Evolutionary conservation across 1,284 basidiomycete genomes (phyloP), one percentile per base, ranked within the genome.

Genomic region (Ustilago shanxiensis): DNA sequence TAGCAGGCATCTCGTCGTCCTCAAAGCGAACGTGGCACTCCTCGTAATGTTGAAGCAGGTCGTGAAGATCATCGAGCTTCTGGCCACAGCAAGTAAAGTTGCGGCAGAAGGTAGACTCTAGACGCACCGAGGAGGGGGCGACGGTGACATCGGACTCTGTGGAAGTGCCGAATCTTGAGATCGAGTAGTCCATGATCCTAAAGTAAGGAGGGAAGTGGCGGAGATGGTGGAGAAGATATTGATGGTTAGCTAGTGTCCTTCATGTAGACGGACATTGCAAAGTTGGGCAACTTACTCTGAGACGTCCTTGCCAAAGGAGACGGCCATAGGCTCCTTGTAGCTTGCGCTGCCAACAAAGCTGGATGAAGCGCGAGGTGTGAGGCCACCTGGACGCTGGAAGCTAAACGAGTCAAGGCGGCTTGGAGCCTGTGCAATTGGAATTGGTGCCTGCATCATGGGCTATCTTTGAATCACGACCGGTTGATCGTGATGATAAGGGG

Each of bases 11-110:
- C 52, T 84, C 84, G 61, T 85, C 83, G 50, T 83, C 84, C 31
- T 86, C 83, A 63, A 84, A 84, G 24, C 80, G 78, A 39, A 85
- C 84, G 50, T 86, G 84, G 60, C 81, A 78, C 45, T 85, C 84
- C 58, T 86, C 84, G 72, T 86, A 86, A 63, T 86, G 84, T 54
- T 85, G 83, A 10, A 86, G 77, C 8, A 86, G 77, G 56, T 86
- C 84, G 67, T 86, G 84, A 2, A 86, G 68, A 53, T 86, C 83
- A 31, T 80, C 83, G 45, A 86, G 77, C 31, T 69, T 79, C 45
- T 79, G 73, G 26, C 84, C 84, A 50, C 84, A 86, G 61, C 84
- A 86, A 33, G 79, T 80, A 65, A 84, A 86, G 66, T 85, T 81
- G 64, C 83, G 78, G 71, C 84, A 86, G 60, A 86, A 86, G 13